A percentile compares a stretch with the other conserved stretches of the same genome.
Conservation (phyloP, 1,284 basidiomycete genomes). For the Tetrapyrgos nigripes region DNA sequence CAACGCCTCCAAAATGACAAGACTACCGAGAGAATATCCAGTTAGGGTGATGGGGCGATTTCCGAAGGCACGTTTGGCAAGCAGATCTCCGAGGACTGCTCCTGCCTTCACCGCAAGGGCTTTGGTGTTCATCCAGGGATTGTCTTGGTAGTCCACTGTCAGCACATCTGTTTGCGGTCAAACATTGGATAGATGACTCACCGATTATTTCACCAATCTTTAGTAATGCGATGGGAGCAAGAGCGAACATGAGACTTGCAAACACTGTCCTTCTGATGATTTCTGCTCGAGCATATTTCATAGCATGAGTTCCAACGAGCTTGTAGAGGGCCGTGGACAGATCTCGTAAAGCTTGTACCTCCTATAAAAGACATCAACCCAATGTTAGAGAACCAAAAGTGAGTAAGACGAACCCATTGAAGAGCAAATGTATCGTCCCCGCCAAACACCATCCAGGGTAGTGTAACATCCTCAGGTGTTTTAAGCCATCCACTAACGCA, state of each 20-base stretch:
- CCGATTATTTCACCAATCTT: conserved; percentile 63
- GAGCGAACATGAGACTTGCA: conserved; percentile 52
- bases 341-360: conserved; percentile 58
- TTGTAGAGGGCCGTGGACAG: conserved; percentile 54
- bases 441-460: conserved; percentile 59
- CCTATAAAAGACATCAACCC: conserved; percentile 37
- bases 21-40: conserved; percentile 63
- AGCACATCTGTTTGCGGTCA: background rate
- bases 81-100: conserved; percentile 57
- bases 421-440: conserved; percentile 63
- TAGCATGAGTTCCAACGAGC: conserved; percentile 54
- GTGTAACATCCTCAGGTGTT: conserved; percentile 50
- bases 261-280: conserved; percentile 60
- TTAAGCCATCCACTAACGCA: conserved; percentile 65
- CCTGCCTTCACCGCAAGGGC: conserved; percentile 61
- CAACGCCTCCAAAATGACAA: conserved; percentile 26
- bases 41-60: conserved; percentile 59
- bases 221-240: conserved; percentile 59
- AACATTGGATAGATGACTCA: conserved; percentile 25
- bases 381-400: background rate
- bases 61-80: conserved; percentile 60
- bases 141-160: conserved; percentile 42
- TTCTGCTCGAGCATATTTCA: conserved; percentile 55
- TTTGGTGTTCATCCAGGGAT: conserved; percentile 65
- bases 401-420: conserved; percentile 53